Evolutionary conservation across 345 rosid genomes (phyloP).

Genomic region (Arabis hirsuta): DNA sequence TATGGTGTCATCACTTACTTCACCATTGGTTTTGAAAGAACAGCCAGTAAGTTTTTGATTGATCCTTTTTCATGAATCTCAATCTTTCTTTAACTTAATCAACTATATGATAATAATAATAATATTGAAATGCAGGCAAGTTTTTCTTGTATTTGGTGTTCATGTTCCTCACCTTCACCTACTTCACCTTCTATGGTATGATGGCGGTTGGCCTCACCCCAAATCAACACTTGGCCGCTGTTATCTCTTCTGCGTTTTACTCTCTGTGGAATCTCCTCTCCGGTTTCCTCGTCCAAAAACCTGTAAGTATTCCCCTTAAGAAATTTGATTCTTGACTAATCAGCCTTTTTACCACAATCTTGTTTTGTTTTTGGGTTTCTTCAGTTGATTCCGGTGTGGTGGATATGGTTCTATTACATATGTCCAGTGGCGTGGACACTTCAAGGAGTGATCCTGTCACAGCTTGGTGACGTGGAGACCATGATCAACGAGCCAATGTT

Average conservation of each 20-base stretch:
- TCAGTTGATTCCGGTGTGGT: constrained; percentile 87
- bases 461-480: constrained; percentile 80
- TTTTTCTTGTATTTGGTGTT: constrained; percentile 69
- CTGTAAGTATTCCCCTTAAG: constrained; percentile 52
- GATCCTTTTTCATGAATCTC: background rate
- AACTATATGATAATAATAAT: background rate
- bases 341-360: background rate
- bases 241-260: constrained; percentile 86
- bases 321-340: background rate
- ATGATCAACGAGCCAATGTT: constrained; percentile 57
- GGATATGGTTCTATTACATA: constrained; percentile 93
- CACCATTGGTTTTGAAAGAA: constrained; percentile 79
- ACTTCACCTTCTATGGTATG: constrained; percentile 89
- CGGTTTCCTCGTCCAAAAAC: constrained; percentile 79
- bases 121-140: constrained; percentile 58
- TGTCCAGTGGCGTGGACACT: constrained; percentile 90
- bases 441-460: constrained; percentile 70
- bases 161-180: constrained; percentile 93
- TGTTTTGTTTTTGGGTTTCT: background rate
- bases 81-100: background rate
- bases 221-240: constrained; percentile 72
- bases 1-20: constrained; percentile 83
- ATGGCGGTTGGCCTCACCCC: constrained; percentile 97
- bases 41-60: constrained; percentile 56
- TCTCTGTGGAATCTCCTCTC: constrained; percentile 92